These are phyloP conservation scores for Pyrenophora tritici-repentis DNA, from an alignment of 2,329 filamentous ascomycete species.

Conservation along the genomic window DNA sequence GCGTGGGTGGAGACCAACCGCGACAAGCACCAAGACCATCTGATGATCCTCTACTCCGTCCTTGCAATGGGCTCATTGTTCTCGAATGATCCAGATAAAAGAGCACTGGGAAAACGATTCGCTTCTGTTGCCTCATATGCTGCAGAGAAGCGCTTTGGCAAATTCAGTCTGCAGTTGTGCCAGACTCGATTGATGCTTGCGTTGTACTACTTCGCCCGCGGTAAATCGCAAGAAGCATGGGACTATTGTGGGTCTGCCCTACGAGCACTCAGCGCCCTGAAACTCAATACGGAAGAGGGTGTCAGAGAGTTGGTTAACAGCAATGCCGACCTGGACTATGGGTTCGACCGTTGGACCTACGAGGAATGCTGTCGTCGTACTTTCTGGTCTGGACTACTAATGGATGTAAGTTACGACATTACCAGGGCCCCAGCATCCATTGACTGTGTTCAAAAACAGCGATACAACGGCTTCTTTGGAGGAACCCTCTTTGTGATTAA, in stretches of 20 bases:
- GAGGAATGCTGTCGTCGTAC: conserved; percentile 71
- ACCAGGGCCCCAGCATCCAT: conserved; percentile 37
- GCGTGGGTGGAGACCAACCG: conserved; percentile 57
- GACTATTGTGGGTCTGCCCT: conserved; percentile 68
- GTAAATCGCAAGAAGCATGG: conserved; percentile 64
- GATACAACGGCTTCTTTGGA: conserved; percentile 63
- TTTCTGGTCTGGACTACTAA: conserved; percentile 72
- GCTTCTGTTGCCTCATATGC: conserved; percentile 64
- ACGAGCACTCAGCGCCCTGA: conserved; percentile 62
- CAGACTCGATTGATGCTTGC: conserved; percentile 70
- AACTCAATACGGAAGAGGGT: conserved; percentile 66
- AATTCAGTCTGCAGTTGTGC: conserved; percentile 65
- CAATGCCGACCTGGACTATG: conserved; percentile 58
- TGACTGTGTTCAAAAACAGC: conserved; percentile 47
- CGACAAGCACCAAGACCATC: conserved; percentile 59
- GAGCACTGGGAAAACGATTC: conserved; percentile 54
- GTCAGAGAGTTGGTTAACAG: conserved; percentile 52
- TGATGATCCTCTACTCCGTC: conserved; percentile 65
- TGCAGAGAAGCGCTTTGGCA: conserved; percentile 56
- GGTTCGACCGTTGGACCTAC: conserved; percentile 61
- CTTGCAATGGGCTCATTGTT: conserved; percentile 64
- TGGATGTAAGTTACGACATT: conserved; percentile 61
- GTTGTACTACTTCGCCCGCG: conserved; percentile 67
- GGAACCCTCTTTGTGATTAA: conserved; percentile 61
- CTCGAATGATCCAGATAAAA: conserved; percentile 53